Base-by-base conservation (phyloP, 2,329 filamentous ascomycete species). In the Sporothrix euskadiensis region DNA sequence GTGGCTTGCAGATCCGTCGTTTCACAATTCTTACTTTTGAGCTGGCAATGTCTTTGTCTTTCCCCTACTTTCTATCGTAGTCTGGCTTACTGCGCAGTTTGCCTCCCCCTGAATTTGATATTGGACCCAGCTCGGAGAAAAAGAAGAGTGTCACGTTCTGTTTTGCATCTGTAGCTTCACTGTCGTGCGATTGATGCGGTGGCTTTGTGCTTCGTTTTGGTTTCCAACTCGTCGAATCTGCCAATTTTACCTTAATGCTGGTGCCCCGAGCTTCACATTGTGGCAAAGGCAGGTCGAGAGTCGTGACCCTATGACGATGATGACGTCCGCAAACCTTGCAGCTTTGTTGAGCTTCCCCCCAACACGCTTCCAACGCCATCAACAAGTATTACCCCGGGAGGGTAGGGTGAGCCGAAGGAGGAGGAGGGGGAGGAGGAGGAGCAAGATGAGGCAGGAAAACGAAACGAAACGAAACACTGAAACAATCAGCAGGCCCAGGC, bases 141-240 rank as follows among this genome's bases (percentile, higher is more conserved):
- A 44, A 14, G 26, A 14, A 63, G 59, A 35, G 59, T 65, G 59
- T 65, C 66, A 54, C 26, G 32, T 54, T 54, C 19, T 39, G 30
- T 35, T 35, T 69, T 69, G 44, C 66, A 22, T 54, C 26, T 35
- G 49, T 54, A 35, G 47, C 49, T 32, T 54, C 10, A 19, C 39
- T 26, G 59, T 44, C n/a, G 59, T 65, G 59, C 59, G 39, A 65
- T 65, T 52, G 39, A 65, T 44, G 59, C n/a, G 22, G 35, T 44
- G 19, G 52, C 52, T 22, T 26, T 56, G 52, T 26, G n/a, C n/a
- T 44, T 35, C 6, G 59, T 39, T 44, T 65, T 30, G 52, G 22
- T 14, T 12, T 26, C 22, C 52, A 4, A 56, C 30, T 56, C 52
- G 35, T 44, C 59, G 35, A 65, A 22, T 44, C 12, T 14, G 35